Percentiles rank a stretch among this genome's conserved stretches.
Conservation (phyloP, 768 basidiomycete genomes). For the Amanita rimosa region DNA sequence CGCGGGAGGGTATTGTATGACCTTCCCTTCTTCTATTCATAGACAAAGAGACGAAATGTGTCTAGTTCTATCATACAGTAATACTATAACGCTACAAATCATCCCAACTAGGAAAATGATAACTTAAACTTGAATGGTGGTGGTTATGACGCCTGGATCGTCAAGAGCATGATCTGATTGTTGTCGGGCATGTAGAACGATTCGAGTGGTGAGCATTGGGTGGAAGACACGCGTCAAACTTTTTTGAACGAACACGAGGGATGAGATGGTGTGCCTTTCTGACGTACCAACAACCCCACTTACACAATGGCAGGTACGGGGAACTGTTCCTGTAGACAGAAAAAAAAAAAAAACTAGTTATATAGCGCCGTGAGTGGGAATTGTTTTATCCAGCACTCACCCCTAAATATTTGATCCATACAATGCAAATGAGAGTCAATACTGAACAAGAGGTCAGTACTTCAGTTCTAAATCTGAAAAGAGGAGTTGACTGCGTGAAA, state of each 20-base stretch:
- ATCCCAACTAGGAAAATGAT: not conserved
- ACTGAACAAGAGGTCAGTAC: not conserved
- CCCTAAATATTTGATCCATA: not conserved
- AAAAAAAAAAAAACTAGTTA: not conserved
- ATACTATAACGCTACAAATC: no score
- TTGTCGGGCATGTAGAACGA: not conserved
- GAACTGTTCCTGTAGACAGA: not conserved
- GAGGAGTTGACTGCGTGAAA: not conserved
- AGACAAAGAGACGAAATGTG: no score
- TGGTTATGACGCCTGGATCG: not conserved
- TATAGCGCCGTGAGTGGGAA: not conserved
- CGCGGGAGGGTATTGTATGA: no score
- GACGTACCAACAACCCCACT: no score
- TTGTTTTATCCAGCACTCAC: not conserved
- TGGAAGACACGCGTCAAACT: conserved; percentile 1
- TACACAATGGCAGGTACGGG: not conserved
- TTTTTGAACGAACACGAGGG: not conserved
- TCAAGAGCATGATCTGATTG: not conserved
- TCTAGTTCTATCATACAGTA: no score
- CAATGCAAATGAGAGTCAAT: not conserved
- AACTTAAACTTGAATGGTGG: not conserved
- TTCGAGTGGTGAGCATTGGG: conserved; percentile 1
- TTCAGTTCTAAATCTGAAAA: not conserved
- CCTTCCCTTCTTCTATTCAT: no score
- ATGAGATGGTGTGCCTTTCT: not conserved